Evolutionary conservation across 2,329 filamentous ascomycete species (phyloP).

Genomic region (Talaromyces sp.): DNA sequence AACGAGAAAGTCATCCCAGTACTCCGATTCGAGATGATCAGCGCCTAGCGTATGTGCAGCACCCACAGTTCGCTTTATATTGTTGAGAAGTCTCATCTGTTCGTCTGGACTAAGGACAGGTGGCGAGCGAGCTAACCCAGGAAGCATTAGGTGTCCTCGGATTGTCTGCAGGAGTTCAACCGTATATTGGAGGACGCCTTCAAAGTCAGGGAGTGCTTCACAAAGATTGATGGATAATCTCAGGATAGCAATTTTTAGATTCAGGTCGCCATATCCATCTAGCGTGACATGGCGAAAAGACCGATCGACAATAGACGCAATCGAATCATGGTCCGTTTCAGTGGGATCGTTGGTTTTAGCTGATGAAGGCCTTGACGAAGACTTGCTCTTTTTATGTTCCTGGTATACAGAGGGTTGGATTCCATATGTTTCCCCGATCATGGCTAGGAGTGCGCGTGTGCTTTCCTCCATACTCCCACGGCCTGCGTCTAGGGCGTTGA

Average conservation of each 20-base stretch:
- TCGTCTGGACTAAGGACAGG: slow-evolving; percentile 73
- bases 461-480: slow-evolving; percentile 39
- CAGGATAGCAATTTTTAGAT: slow-evolving; percentile 79
- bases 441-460: slow-evolving; percentile 32
- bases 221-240: slow-evolving; percentile 89
- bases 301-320: slow-evolving; percentile 37
- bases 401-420: slow-evolving; percentile 33
- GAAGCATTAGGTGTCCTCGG: slow-evolving; percentile 66
- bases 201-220: slow-evolving; percentile 87
- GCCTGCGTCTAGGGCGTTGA: slow-evolving; percentile 38
- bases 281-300: slow-evolving; percentile 42
- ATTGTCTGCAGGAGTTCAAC: slow-evolving; percentile 77
- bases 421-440: slow-evolving; percentile 36
- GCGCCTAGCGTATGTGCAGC: slow-evolving; percentile 73
- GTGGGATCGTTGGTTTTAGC: slow-evolving; percentile 10
- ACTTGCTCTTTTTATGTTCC: slow-evolving; percentile 26
- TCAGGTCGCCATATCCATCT: slow-evolving; percentile 65
- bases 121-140: slow-evolving; percentile 62
- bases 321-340: slow-evolving; percentile 22
- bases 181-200: slow-evolving; percentile 82
- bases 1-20: slow-evolving; percentile 95
- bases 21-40: slow-evolving; percentile 67
- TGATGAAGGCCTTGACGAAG: slow-evolving; percentile 17
- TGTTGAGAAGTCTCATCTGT: slow-evolving; percentile 75
- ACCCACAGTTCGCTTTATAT: slow-evolving; percentile 75